phyloP scores from a whole-genome alignment of 768 basidiomycete species.

The Rhodotorula diobovata region DNA sequence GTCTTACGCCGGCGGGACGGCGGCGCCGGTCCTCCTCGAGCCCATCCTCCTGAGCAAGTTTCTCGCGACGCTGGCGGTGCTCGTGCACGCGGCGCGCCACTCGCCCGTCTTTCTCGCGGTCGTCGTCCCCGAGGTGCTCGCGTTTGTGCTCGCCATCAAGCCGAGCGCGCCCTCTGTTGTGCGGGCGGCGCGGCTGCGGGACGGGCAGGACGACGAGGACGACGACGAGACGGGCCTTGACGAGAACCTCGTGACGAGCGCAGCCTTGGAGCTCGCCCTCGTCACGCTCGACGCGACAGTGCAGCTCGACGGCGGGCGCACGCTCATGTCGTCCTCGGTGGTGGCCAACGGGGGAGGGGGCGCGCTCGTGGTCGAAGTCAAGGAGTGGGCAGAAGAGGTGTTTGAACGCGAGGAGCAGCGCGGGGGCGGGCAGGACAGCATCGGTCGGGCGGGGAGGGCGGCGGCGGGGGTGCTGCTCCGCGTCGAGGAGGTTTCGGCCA shows the following conservation, averaged over 20 bases:
- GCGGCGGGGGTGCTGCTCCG: slow-evolving; percentile 78
- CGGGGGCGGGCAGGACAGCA: slow-evolving; percentile 51
- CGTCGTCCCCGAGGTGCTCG: slow-evolving; percentile 73
- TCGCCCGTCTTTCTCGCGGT: slow-evolving; percentile 75
- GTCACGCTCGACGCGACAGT: slow-evolving; percentile 68
- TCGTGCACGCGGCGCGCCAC: slow-evolving; percentile 76
- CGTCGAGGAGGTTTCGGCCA: slow-evolving; percentile 65
- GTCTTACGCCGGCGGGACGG: slow-evolving; percentile 55
- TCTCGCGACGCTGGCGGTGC: slow-evolving; percentile 66
- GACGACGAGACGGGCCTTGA: not conserved
- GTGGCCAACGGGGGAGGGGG: slow-evolving; percentile 60
- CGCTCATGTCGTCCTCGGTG: slow-evolving; percentile 60
- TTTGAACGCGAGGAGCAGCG: slow-evolving; percentile 33
- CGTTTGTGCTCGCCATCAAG: slow-evolving; percentile 75
- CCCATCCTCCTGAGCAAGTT: slow-evolving; percentile 71
- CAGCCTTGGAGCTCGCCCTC: slow-evolving; percentile 71
- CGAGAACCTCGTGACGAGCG: slow-evolving; percentile 65
- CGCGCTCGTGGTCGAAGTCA: slow-evolving; percentile 56
- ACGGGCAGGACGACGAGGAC: slow-evolving; percentile 16
- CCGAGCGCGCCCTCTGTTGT: not conserved
- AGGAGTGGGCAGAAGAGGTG: slow-evolving; percentile 52
- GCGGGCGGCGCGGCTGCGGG: not conserved
- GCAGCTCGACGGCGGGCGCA: slow-evolving; percentile 70
- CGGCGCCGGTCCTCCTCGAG: slow-evolving; percentile 75
- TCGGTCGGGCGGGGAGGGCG: slow-evolving; percentile 59